These are phyloP conservation scores for Acanthamoeba triangularis DNA, from an alignment of 208 protist species.

Conservation along the genomic window DNA sequence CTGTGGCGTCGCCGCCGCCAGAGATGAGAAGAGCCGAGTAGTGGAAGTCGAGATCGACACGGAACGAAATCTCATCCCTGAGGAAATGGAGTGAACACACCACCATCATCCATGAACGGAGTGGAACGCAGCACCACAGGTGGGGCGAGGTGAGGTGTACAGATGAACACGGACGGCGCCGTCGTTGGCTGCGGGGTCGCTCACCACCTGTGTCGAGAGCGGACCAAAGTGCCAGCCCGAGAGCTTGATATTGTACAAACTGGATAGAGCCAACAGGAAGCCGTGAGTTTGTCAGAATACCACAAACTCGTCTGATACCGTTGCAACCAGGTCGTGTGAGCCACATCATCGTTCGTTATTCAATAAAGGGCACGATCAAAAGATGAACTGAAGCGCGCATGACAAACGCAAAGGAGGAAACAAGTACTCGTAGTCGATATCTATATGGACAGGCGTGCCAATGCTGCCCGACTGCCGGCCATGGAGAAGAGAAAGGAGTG, in stretches of 20 bases:
- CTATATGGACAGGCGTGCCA: constrained; percentile 38
- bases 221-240: background rate
- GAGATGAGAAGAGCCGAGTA: constrained; percentile 63
- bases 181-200: background rate
- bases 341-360: too few relatives aligned
- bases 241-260: constrained; percentile 38
- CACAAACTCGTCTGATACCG: too few relatives aligned
- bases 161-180: constrained; percentile 46
- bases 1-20: constrained; percentile 1
- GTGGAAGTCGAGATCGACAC: constrained; percentile 49
- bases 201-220: constrained; percentile 32
- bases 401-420: background rate
- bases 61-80: constrained; percentile 14
- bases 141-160: background rate
- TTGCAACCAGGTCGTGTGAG: too few relatives aligned
- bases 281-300: too few relatives aligned
- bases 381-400: background rate
- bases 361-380: too few relatives aligned
- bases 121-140: background rate
- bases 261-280: background rate
- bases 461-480: constrained; percentile 48
- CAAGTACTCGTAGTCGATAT: constrained; percentile 71
- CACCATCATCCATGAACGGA: background rate
- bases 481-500: too few relatives aligned
- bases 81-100: background rate